Evolutionary conservation across 495 filamentous ascomycete genomes (phyloP).

Genomic region (Hypoxylon lenormandii): DNA sequence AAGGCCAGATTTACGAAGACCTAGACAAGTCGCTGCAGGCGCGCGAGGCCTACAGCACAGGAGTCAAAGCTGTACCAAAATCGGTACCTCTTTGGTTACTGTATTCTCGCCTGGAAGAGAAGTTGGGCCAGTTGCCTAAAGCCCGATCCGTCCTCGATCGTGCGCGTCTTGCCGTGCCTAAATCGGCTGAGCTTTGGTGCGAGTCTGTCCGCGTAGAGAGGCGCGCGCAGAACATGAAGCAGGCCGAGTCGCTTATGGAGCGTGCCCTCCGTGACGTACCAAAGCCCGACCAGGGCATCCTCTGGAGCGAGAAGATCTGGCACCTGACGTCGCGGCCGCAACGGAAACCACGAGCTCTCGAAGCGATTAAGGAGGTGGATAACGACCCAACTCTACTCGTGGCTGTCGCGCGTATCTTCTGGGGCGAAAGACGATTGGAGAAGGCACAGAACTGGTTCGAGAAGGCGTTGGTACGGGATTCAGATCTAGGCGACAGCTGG

Average conservation of each 20-base stretch:
- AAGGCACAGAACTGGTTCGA: conserved; percentile 97
- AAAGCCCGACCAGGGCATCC: conserved; percentile 75
- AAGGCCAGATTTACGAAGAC: conserved; percentile 94
- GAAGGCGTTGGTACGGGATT: conserved; percentile 87
- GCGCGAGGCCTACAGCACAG: conserved; percentile 88
- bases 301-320: conserved; percentile 96
- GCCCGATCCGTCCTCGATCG: conserved; percentile 92
- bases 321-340: conserved; percentile 90
- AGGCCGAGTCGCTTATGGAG: conserved; percentile 92
- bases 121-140: conserved; percentile 83
- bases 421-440: conserved; percentile 78
- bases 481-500: conserved; percentile 92
- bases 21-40: conserved; percentile 82
- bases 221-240: conserved; percentile 81
- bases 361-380: conserved; percentile 96
- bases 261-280: conserved; percentile 89
- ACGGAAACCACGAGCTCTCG: conserved; percentile 86
- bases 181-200: conserved; percentile 85
- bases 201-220: conserved; percentile 93
- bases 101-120: conserved; percentile 87
- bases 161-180: conserved; percentile 84
- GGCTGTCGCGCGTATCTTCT: conserved; percentile 67
- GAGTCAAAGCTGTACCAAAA: conserved; percentile 84
- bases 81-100: conserved; percentile 90
- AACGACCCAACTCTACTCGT: conserved; percentile 86